These are phyloP conservation scores for Phytophthora fragariae DNA, from an alignment of 352 stramenopile species.

Conservation along the genomic window DNA sequence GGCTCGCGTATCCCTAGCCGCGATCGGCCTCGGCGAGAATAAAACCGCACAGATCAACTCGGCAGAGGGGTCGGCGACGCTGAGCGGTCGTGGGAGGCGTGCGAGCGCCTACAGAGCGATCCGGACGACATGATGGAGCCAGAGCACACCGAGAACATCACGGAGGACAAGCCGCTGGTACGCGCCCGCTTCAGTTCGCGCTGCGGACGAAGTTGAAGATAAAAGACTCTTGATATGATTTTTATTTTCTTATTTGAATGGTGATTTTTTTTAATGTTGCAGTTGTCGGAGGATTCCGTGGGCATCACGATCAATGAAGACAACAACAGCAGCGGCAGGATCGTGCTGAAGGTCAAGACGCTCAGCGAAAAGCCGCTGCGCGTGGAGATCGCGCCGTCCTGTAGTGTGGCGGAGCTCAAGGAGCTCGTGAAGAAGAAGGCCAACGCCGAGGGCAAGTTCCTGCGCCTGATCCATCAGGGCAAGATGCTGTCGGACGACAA, in stretches of 20 bases:
- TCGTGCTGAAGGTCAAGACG: conserved; percentile 88
- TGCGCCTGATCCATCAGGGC: conserved; percentile 88
- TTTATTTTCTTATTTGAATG: conserved; percentile 13
- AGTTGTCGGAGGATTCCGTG: conserved; percentile 58
- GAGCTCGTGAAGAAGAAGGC: conserved; percentile 79
- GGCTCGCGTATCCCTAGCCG: conserved; percentile 40
- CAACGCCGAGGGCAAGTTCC: conserved; percentile 83
- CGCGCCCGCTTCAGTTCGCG: not conserved
- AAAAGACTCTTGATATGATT: not conserved
- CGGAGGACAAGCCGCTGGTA: conserved; percentile 74
- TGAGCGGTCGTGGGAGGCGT: conserved; percentile 37
- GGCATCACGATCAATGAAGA: conserved; percentile 68
- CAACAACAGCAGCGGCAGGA: conserved; percentile 43
- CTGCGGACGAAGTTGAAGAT: conserved; percentile 1
- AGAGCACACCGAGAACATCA: conserved; percentile 61
- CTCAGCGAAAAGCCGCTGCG: conserved; percentile 86
- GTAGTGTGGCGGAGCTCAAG: conserved; percentile 76
- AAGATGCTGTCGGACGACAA: conserved; percentile 90
- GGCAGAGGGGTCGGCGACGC: conserved; percentile 17
- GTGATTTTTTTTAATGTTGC: too few relatives aligned
- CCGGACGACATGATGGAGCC: conserved; percentile 66
- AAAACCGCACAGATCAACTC: conserved; percentile 41
- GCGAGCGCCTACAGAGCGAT: conserved; percentile 18
- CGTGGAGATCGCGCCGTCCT: conserved; percentile 72
- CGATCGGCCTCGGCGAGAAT: conserved; percentile 17